Base-by-base conservation (phyloP, 139 green algal species). In the Volvox reticuliferus region DNA sequence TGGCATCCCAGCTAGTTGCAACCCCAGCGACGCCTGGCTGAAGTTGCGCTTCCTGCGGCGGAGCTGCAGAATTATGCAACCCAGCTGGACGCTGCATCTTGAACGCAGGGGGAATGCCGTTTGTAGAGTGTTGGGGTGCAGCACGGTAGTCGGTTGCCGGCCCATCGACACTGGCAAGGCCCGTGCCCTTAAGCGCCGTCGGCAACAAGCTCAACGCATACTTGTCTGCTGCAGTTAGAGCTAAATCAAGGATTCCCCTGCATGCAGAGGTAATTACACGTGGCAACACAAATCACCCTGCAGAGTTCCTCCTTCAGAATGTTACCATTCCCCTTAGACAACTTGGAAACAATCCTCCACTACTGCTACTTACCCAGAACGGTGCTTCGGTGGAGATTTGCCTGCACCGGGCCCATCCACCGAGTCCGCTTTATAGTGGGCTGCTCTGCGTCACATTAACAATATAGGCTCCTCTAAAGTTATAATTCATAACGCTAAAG, bases 191-290 rank as follows among this genome's bases (percentile, higher is more conserved):
- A 5, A 91, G 44, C 33, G 76, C 62, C 0, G 36, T 35, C 35
- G 86, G 76, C 75, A 91, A 35, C 32, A 91, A 61, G 75, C 87
- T 91, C 0, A 91, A 44, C 1, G 87, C 87, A 68, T 91, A 91
- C 24, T 82, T 71, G 33, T 91, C 87, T 0, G 87, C 87, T 0
- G 87, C 87, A 1, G 87, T 91, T 3, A 91, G 33, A n/a, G 87
- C 76, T 35, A 91, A 65, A 35, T 91, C 87, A 5, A 86, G 20
- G 13, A 91, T 91, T 24, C 87, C 87, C 76, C 87, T 91, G 87
- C 26, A 79, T 30, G 65, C 65, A 24, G 65, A 24, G 65, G 44
- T 9, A 55, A 55, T 55, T 14, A 9, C 9, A 55, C 12, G 24
- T 26, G 22, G 67, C 67, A 28, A 75, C 67, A 75, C 22, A 75